Evolutionary conservation across 1,139 yeast species (phyloP).

Genomic region (Lodderomyces oxycetoniae): DNA sequence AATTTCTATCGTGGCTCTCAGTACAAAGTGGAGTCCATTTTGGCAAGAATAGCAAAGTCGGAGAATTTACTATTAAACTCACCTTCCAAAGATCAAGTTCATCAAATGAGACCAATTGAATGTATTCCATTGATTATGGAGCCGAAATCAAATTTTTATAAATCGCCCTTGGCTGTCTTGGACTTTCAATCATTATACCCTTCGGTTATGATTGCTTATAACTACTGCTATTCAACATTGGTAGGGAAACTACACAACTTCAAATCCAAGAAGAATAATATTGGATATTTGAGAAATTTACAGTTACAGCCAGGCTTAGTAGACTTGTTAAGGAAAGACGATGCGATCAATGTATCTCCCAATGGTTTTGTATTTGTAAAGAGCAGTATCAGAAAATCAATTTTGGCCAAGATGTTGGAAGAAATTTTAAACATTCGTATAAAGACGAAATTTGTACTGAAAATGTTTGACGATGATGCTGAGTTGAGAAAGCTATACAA

Average conservation of each 20-base stretch:
- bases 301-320: slow-evolving; percentile 55
- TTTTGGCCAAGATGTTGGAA: slow-evolving; percentile 76
- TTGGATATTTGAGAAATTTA: slow-evolving; percentile 40
- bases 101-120: slow-evolving; percentile 79
- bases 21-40: slow-evolving; percentile 82
- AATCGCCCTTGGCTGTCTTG: slow-evolving; percentile 81
- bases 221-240: slow-evolving; percentile 85
- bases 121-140: slow-evolving; percentile 90
- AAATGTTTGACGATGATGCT: slow-evolving; percentile 39
- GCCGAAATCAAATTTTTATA: slow-evolving; percentile 79
- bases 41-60: slow-evolving; percentile 67
- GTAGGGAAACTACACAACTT: slow-evolving; percentile 64
- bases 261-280: slow-evolving; percentile 31
- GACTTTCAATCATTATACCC: slow-evolving; percentile 96
- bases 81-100: slow-evolving; percentile 78
- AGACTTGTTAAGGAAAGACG: slow-evolving; percentile 46
- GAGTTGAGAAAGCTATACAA: slow-evolving; percentile 55
- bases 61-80: slow-evolving; percentile 72
- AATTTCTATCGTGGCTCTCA: slow-evolving; percentile 90
- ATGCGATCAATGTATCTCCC: slow-evolving; percentile 63
- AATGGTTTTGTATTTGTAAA: slow-evolving; percentile 81
- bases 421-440: slow-evolving; percentile 79
- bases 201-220: slow-evolving; percentile 85
- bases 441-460: slow-evolving; percentile 72
- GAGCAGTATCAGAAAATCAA: slow-evolving; percentile 59